Conservation (phyloP, 768 basidiomycete genomes). For the Thelephora aurantiotincta region DNA sequence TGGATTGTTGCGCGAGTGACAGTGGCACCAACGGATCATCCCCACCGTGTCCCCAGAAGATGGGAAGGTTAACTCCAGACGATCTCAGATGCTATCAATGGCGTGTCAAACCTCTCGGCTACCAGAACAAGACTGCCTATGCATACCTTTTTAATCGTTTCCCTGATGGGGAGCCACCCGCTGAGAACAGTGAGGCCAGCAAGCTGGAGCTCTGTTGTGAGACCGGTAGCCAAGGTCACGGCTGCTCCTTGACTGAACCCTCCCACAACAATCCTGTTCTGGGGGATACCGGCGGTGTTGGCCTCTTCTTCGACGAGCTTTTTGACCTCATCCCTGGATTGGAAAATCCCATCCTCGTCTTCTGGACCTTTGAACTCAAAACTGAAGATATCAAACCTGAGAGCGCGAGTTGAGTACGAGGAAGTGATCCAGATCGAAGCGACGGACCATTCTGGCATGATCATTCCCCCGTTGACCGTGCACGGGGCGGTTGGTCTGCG, state of each 20-base stretch:
- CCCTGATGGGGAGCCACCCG: constrained; percentile 61
- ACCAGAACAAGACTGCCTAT: constrained; percentile 1
- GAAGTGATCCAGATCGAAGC: neutral
- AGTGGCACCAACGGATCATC: constrained; percentile 61
- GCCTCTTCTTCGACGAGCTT: constrained; percentile 64
- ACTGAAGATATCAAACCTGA: constrained; percentile 68
- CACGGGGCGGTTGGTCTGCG: constrained; percentile 43
- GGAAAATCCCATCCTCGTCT: constrained; percentile 67
- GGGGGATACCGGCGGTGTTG: constrained; percentile 50
- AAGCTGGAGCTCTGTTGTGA: constrained; percentile 52
- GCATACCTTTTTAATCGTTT: constrained; percentile 52
- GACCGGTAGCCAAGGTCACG: constrained; percentile 62
- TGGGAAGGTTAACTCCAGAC: constrained; percentile 43
- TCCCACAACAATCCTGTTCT: constrained; percentile 66
- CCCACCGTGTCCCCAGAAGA: constrained; percentile 82
- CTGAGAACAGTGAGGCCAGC: constrained; percentile 64
- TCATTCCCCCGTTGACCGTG: constrained; percentile 58
- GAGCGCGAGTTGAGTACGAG: neutral
- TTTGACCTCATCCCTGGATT: constrained; percentile 46
- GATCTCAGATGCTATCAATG: constrained; percentile 29
- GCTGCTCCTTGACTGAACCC: constrained; percentile 84
- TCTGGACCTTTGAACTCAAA: constrained; percentile 26
- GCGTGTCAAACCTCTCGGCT: neutral
- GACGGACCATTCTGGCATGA: constrained; percentile 64
- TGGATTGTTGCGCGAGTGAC: constrained; percentile 37